Evolutionary conservation across 768 basidiomycete species (phyloP), one percentile per base, ranked within the genome.

Genomic region (Botryobasidium botryosum): DNA sequence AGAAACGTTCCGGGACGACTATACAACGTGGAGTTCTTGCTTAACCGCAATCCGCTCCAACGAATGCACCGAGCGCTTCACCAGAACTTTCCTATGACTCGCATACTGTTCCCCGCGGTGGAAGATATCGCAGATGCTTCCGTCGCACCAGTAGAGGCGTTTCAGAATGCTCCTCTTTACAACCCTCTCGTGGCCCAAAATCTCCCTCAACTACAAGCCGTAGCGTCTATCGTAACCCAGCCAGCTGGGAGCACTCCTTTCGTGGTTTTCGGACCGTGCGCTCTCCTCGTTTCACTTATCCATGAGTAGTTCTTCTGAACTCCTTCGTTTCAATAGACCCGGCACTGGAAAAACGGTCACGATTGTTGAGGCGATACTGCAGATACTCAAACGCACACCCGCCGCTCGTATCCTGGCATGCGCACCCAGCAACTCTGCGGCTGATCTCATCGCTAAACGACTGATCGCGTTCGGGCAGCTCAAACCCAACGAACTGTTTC

Each of bases 201-300:
- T n/a, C n/a, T n/a, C n/a, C n/a, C n/a, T n/a, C n/a, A n/a, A 50
- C 50, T 67, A 5, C 62, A 62, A 44, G 70, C 74, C 0, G 70
- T 77, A 0, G 52, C 57, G 4, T 63, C 69, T 0, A 71, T 77
- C 35, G 54, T 67, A 3, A 50, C 58, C 27, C 65, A 62, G 27
- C 56, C 61, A 12, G 59, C 63, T 0, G 74, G 75, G 0, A 63
- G 68, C 4, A 54, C 63, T 1, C 76, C 75, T 0, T 77, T 78
- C 50, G 57, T 74, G 12, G 61, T 78, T 13, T 77, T 74, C 55
- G 76, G 75, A 17, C 75, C 76, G 72, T 75, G 55, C 56, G 75
- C 60, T 1, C 1, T 23, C 12, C 5, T n/a, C n/a, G 20, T 26
- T 21, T 5, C 29, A 18, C 17, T 21, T 25, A 20, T 23, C 12